These are phyloP conservation scores for Didymosphaeria variabile DNA, from an alignment of 2,329 filamentous ascomycete genomes.

Conservation along the genomic window DNA sequence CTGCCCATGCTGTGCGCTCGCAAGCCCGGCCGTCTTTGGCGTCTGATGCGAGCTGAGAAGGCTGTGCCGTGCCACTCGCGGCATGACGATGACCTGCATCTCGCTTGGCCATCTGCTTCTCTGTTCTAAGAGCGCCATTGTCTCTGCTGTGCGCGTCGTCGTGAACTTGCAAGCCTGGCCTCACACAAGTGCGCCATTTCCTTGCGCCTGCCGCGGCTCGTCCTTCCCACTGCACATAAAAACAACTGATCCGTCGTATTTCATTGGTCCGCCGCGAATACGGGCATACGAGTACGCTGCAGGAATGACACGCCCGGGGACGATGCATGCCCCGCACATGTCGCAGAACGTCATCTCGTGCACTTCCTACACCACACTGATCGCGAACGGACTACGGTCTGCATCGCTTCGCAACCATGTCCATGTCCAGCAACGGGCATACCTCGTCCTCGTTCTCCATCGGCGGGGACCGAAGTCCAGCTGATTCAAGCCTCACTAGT, in stretches of 20 bases:
- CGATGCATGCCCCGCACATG: background rate
- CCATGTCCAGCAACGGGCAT: background rate
- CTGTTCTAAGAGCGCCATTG: background rate
- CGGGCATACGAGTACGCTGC: background rate
- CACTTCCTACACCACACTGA: background rate
- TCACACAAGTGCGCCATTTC: constrained; percentile 6
- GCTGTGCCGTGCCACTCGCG: constrained; percentile 17
- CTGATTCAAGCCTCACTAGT: background rate
- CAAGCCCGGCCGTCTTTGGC: constrained; percentile 7
- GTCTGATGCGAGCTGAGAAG: constrained; percentile 14
- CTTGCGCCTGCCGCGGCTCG: background rate
- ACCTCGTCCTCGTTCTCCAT: background rate
- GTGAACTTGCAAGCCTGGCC: background rate
- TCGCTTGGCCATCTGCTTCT: constrained; percentile 11
- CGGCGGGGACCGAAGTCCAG: background rate
- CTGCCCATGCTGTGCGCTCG: background rate
- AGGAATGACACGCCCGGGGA: background rate
- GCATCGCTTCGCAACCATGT: background rate
- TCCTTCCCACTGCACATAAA: background rate
- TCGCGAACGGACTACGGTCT: background rate
- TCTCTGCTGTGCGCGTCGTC: constrained; percentile 1
- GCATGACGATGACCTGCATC: constrained; percentile 33
- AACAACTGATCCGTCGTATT: too few species aligned
- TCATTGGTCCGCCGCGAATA: background rate
- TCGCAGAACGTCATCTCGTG: background rate